Evolutionary conservation across 176 grass and related monocot species (phyloP).

Genomic region (Hordeum marinum): DNA sequence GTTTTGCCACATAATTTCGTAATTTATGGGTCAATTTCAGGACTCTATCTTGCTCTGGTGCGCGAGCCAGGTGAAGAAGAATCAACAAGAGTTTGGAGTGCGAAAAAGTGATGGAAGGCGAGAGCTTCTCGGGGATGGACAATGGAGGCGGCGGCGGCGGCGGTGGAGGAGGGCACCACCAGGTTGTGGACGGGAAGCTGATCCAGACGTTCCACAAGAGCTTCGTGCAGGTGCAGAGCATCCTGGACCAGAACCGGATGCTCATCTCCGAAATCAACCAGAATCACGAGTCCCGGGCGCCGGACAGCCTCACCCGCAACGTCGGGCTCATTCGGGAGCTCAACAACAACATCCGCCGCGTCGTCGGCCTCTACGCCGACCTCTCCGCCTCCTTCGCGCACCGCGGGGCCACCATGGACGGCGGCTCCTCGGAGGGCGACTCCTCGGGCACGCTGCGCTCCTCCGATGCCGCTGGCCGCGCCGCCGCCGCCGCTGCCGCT

Average conservation of each 20-base stretch:
- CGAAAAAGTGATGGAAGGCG: slow-evolving; percentile 44
- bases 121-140: slow-evolving; percentile 59
- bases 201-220: slow-evolving; percentile 80
- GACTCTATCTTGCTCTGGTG: neutral
- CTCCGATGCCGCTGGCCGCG: slow-evolving; percentile 3
- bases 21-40: slow-evolving; percentile 5
- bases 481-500: neutral
- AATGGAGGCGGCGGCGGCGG: slow-evolving; percentile 27
- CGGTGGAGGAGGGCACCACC: neutral
- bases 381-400: slow-evolving; percentile 59
- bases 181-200: slow-evolving; percentile 46
- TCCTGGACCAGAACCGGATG: slow-evolving; percentile 75
- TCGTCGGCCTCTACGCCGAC: slow-evolving; percentile 69
- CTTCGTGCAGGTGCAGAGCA: slow-evolving; percentile 81
- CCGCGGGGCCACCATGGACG: slow-evolving; percentile 32
- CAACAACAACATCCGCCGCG: slow-evolving; percentile 82
- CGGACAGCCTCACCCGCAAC: slow-evolving; percentile 62
- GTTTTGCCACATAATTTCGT: neutral
- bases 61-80: neutral
- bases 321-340: slow-evolving; percentile 78
- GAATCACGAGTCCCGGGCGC: slow-evolving; percentile 65
- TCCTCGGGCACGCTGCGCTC: slow-evolving; percentile 52
- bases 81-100: neutral
- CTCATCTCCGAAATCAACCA: slow-evolving; percentile 88
- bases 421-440: slow-evolving; percentile 54